Percentiles rank a stretch among this genome's conserved stretches.
Evolutionary conservation across 768 basidiomycete species (phyloP).

Genomic region (Lactifluus pinguis): DNA sequence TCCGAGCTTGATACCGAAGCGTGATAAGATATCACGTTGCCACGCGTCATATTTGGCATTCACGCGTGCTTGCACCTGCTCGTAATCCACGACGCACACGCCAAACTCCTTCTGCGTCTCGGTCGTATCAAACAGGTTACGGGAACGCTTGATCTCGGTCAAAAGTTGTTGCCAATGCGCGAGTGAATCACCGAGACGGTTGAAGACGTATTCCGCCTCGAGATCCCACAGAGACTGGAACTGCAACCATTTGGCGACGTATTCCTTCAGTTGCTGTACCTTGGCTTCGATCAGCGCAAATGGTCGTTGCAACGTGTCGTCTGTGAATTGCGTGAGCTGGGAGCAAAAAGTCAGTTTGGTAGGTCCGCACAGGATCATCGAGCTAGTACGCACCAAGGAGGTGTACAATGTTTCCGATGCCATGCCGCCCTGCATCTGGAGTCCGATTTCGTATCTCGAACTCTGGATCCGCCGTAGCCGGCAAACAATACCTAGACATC

Average conservation of each 20-base stretch:
- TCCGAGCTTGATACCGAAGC: slow-evolving; percentile 90
- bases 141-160: slow-evolving; percentile 93
- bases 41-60: slow-evolving; percentile 98
- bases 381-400: slow-evolving; percentile 53
- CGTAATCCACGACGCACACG: slow-evolving; percentile 92
- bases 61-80: slow-evolving; percentile 94
- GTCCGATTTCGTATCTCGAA: slow-evolving; percentile 92
- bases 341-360: slow-evolving; percentile 9
- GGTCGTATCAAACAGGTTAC: slow-evolving; percentile 93
- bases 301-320: slow-evolving; percentile 67
- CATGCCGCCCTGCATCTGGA: slow-evolving; percentile 73
- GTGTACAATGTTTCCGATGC: slow-evolving; percentile 72
- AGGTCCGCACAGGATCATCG: neutral
- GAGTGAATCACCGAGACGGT: slow-evolving; percentile 88
- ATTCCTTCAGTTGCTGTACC: slow-evolving; percentile 77
- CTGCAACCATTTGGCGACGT: slow-evolving; percentile 96
- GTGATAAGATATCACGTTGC: slow-evolving; percentile 89
- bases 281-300: slow-evolving; percentile 84
- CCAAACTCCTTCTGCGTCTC: slow-evolving; percentile 90
- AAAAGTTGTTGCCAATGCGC: slow-evolving; percentile 92
- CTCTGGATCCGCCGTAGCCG: slow-evolving; percentile 82
- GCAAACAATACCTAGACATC: slow-evolving; percentile 67
- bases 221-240: slow-evolving; percentile 99
- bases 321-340: slow-evolving; percentile 67
- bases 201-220: slow-evolving; percentile 94